A percentile compares a stretch with the other conserved stretches of the same genome.
Conservation (phyloP, 805 yeast genomes). For the Lipomyces kockii region DNA sequence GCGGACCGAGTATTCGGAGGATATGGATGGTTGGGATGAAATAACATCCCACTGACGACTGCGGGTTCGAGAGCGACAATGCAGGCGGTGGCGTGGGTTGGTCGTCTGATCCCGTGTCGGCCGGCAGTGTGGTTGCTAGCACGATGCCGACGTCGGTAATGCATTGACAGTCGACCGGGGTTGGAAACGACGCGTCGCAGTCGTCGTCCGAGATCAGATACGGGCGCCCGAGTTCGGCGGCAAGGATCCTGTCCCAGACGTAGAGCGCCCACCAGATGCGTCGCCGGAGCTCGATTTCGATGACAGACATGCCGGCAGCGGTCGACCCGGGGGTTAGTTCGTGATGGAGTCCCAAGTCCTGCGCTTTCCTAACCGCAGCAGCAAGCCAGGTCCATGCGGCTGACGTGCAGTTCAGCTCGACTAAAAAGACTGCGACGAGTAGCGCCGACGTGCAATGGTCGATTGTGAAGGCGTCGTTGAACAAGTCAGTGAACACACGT, state of each 20-base stretch:
- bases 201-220: constrained; percentile 30
- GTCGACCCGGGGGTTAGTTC: constrained; percentile 2
- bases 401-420: constrained; percentile 37
- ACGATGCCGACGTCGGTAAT: constrained; percentile 13
- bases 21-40: constrained; percentile 31
- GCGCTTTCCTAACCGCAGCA: constrained; percentile 34
- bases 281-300: constrained; percentile 32
- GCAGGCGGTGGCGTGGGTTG: not conserved
- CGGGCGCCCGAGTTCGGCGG: constrained; percentile 34
- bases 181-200: constrained; percentile 30
- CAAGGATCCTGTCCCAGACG: constrained; percentile 38
- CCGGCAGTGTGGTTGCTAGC: constrained; percentile 1
- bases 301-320: constrained; percentile 4
- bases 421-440: constrained; percentile 36
- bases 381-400: constrained; percentile 40
- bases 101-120: not conserved
- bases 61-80: constrained; percentile 5
- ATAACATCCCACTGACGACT: constrained; percentile 19
- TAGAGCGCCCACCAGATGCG: constrained; percentile 41
- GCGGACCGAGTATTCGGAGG: constrained; percentile 25
- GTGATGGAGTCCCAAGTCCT: constrained; percentile 34
- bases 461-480: constrained; percentile 32
- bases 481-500: constrained; percentile 23
- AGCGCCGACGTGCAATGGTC: constrained; percentile 36
- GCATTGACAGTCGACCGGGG: constrained; percentile 31